A percentile compares a stretch with the other conserved stretches of the same genome.
These are phyloP conservation scores for Lipomyces yamadae DNA, from an alignment of 805 yeast species.

Conservation along the genomic window DNA sequence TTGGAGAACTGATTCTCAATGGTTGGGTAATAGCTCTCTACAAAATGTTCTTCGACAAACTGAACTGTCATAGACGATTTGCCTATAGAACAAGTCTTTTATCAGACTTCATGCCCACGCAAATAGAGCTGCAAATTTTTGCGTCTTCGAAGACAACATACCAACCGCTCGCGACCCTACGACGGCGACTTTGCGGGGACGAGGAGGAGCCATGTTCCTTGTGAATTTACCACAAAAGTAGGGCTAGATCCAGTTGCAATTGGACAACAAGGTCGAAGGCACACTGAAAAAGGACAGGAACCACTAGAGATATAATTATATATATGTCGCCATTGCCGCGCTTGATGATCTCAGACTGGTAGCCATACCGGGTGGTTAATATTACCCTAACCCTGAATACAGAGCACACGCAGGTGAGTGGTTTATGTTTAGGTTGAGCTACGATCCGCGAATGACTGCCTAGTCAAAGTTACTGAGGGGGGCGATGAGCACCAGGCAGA, in stretches of 20 bases:
- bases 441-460: too few species aligned
- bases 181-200: constrained; percentile 77
- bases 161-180: constrained; percentile 91
- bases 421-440: too few species aligned
- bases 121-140: background rate
- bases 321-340: too few species aligned
- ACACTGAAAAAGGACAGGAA: background rate
- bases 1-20: constrained; percentile 84
- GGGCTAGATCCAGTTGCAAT: background rate
- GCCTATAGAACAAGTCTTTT: constrained; percentile 47
- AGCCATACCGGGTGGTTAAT: too few species aligned
- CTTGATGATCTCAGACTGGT: too few species aligned
- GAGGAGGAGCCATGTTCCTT: constrained; percentile 41
- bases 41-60: constrained; percentile 85
- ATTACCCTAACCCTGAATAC: too few species aligned
- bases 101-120: background rate
- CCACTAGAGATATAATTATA: background rate
- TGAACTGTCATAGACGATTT: constrained; percentile 84
- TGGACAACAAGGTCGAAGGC: background rate
- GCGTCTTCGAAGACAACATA: constrained; percentile 38
- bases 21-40: constrained; percentile 89
- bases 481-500: too few species aligned
- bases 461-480: too few species aligned
- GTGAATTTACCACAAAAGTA: background rate
- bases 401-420: too few species aligned